Percentiles rank a stretch among this genome's conserved stretches.
Conservation (phyloP, 768 basidiomycete genomes). For the Russula sp. region DNA sequence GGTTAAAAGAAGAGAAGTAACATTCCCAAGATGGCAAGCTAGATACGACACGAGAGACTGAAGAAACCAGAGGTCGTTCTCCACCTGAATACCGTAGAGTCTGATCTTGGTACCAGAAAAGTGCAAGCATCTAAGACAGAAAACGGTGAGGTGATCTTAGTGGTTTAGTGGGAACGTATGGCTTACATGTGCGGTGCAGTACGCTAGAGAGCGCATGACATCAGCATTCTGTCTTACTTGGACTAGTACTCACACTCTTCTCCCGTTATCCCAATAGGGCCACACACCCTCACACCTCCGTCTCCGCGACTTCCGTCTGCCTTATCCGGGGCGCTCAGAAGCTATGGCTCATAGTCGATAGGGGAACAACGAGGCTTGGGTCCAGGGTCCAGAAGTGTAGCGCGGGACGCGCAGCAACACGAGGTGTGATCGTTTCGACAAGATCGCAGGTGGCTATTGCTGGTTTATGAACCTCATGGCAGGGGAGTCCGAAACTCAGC, state of each 20-base stretch:
- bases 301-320: neutral
- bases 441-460: slow-evolving; percentile 17
- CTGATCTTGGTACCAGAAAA: neutral
- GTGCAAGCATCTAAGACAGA: neutral
- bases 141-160: neutral
- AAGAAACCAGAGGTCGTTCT: neutral
- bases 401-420: slow-evolving; percentile 11
- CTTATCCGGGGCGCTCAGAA: neutral
- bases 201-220: neutral
- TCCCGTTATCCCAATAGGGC: neutral
- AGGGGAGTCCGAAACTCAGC: slow-evolving; percentile 6
- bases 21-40: slow-evolving; percentile 1
- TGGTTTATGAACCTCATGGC: slow-evolving; percentile 20
- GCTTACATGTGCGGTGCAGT: too few relatives aligned
- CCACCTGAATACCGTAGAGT: neutral
- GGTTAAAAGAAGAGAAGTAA: neutral
- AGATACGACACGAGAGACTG: neutral
- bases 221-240: too few relatives aligned
- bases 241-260: neutral
- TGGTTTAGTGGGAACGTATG: too few relatives aligned
- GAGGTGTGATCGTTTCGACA: slow-evolving; percentile 15
- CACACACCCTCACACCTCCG: neutral
- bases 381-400: slow-evolving; percentile 13
- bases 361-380: slow-evolving; percentile 22
- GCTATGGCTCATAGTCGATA: slow-evolving; percentile 3